Percentiles rank a stretch among this genome's conserved stretches.
phyloP scores from a whole-genome alignment of 2,329 filamentous ascomycete species.

The Ophiocordyceps australis region DNA sequence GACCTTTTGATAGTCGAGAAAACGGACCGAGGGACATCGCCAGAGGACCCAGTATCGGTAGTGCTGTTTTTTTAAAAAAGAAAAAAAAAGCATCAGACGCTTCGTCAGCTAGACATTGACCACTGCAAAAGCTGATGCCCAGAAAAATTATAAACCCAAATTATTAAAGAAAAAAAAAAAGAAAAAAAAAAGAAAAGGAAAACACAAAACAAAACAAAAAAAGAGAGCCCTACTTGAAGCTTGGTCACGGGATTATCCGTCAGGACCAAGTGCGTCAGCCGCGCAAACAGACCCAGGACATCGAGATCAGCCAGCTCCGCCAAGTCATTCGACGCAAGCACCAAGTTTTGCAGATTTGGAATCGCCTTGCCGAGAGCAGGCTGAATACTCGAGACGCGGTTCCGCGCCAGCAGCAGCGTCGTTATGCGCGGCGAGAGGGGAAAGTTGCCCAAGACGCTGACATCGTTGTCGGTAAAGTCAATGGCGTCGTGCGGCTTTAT shows the following conservation, averaged over 20 bases:
- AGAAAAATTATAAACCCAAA: too few relatives aligned
- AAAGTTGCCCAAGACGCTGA: constrained; percentile 78
- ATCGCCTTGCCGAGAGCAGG: constrained; percentile 53
- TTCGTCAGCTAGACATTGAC: too few relatives aligned
- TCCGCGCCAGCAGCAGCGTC: constrained; percentile 76
- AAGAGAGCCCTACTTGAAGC: constrained; percentile 78
- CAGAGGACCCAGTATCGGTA: constrained; percentile 88
- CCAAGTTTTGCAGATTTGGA: constrained; percentile 66
- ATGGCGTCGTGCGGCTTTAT: constrained; percentile 80
- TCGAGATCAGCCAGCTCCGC: constrained; percentile 77
- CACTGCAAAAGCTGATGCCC: too few relatives aligned
- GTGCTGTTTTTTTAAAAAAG: too few relatives aligned
- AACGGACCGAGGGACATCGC: constrained; percentile 68
- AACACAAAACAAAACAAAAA: too few relatives aligned
- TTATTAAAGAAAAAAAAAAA: too few relatives aligned
- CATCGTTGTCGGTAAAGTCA: constrained; percentile 97
- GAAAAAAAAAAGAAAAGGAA: too few relatives aligned
- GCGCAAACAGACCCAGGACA: constrained; percentile 47
- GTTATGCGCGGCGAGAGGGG: constrained; percentile 76
- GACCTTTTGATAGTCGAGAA: constrained; percentile 85
- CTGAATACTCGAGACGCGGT: constrained; percentile 73
- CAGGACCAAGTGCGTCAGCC: constrained; percentile 64
- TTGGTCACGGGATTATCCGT: constrained; percentile 78
- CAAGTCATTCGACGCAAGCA: constrained; percentile 70
- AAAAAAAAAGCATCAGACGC: too few relatives aligned